Conservation (phyloP, 192 early-diverging fungal genomes). For the Chytriomyces sp. region DNA sequence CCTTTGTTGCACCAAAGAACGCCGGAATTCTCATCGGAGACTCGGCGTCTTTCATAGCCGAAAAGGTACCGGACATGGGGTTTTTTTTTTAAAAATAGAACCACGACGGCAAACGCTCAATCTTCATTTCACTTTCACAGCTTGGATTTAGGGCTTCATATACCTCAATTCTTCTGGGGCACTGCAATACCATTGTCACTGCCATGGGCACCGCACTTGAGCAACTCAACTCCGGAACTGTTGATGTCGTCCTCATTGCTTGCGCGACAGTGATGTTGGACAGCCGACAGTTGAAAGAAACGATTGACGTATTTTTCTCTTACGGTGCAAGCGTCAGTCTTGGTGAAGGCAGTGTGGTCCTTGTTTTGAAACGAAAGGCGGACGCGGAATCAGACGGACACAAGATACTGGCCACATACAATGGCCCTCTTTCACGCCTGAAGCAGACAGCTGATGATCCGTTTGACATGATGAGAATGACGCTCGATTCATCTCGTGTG, state of each 20-base stretch:
- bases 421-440: no score
- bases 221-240: no score
- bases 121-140: not conserved
- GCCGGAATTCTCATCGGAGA: not conserved
- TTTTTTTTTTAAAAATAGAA: not conserved
- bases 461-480: no score
- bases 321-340: not conserved
- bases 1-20: not conserved
- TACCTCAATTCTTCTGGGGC: not conserved
- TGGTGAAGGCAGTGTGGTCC: conserved; percentile 1
- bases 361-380: conserved; percentile 15
- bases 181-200: not conserved
- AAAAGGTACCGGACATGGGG: not conserved
- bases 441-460: no score
- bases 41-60: not conserved
- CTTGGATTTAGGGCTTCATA: not conserved
- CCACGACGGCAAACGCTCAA: no score
- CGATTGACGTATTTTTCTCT: not conserved
- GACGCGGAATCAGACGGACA: conserved; percentile 8
- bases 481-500: no score
- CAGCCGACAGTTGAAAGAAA: not conserved
- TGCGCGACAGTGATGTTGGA: not conserved
- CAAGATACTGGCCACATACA: not conserved
- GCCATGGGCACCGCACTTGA: no score
- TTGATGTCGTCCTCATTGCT: no score